Evolutionary conservation across 1,139 yeast genomes (phyloP).

Genomic region (Suhomyces coccinellae): DNA sequence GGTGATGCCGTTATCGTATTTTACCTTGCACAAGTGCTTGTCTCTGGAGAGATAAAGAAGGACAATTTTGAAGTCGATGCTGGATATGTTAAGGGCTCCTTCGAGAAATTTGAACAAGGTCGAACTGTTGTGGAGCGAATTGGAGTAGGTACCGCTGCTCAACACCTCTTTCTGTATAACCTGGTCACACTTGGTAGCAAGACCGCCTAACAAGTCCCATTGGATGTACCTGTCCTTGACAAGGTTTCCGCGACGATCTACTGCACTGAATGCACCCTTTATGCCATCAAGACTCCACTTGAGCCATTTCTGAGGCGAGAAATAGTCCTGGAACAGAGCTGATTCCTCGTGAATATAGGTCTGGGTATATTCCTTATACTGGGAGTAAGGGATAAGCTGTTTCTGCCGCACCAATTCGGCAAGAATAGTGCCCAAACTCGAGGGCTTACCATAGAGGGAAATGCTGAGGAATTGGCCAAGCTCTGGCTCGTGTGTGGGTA

Average conservation of each 20-base stretch:
- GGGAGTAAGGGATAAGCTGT: conserved; percentile 25
- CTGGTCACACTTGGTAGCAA: conserved; percentile 16
- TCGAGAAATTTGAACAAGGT: conserved; percentile 19
- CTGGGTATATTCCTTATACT: neutral
- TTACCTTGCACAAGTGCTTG: conserved; percentile 16
- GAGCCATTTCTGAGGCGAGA: conserved; percentile 26
- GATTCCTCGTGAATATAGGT: conserved; percentile 13
- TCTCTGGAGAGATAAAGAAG: conserved; percentile 31
- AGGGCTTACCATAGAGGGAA: conserved; percentile 34
- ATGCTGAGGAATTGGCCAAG: conserved; percentile 23
- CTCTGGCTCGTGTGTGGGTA: conserved; percentile 26
- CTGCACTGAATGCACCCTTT: conserved; percentile 9
- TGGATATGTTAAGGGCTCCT: conserved; percentile 16
- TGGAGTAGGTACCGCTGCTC: conserved; percentile 21
- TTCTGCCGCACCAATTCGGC: conserved; percentile 27
- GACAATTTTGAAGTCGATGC: conserved; percentile 26
- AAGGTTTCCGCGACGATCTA: conserved; percentile 17
- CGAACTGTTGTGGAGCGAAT: conserved; percentile 22
- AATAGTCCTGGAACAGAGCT: conserved; percentile 15
- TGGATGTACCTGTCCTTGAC: conserved; percentile 28
- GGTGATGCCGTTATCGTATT: conserved; percentile 12
- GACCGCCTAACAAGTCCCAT: conserved; percentile 24
- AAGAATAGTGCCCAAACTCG: conserved; percentile 24
- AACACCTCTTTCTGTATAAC: conserved; percentile 9
- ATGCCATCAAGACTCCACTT: conserved; percentile 17